Percentiles rank a stretch among this genome's conserved stretches.
These are phyloP conservation scores for Kwoniella europaea DNA, from an alignment of 768 basidiomycete species.

Conservation along the genomic window DNA sequence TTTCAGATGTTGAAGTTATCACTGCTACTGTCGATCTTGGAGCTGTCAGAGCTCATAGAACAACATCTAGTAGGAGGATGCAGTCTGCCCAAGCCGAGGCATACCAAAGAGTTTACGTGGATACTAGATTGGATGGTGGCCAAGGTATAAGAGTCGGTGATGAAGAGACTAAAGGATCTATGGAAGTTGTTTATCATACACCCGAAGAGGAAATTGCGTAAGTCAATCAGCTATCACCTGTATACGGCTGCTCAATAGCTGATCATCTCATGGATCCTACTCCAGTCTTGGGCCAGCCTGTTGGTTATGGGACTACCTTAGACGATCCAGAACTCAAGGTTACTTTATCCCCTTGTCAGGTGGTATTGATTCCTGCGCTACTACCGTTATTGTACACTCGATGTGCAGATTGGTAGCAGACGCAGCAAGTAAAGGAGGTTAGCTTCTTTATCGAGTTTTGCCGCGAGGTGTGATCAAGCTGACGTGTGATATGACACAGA, in stretches of 20 bases:
- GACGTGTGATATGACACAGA: constrained; percentile 61
- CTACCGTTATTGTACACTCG: constrained; percentile 90
- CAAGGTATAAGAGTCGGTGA: constrained; percentile 66
- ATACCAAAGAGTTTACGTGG: constrained; percentile 82
- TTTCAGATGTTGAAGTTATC: constrained; percentile 94
- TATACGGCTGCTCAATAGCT: not conserved
- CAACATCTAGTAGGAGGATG: constrained; percentile 78
- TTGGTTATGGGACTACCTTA: constrained; percentile 99
- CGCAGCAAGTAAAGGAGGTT: constrained; percentile 75
- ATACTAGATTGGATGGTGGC: constrained; percentile 77
- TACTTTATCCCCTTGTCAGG: constrained; percentile 95
- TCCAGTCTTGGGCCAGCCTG: constrained; percentile 91
- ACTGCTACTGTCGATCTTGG: constrained; percentile 96
- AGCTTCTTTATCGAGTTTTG: constrained; percentile 25
- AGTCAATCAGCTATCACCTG: constrained; percentile 53
- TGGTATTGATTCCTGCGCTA: constrained; percentile 97
- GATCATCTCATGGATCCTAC: not conserved
- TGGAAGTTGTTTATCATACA: constrained; percentile 73
- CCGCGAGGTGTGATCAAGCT: constrained; percentile 16
- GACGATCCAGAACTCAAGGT: constrained; percentile 88
- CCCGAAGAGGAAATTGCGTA: constrained; percentile 99
- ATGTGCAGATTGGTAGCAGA: constrained; percentile 92
- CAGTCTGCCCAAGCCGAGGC: constrained; percentile 78
- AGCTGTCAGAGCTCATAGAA: constrained; percentile 87
- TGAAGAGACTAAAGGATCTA: constrained; percentile 61